A percentile compares a stretch with the other conserved stretches of the same genome.
These are phyloP conservation scores for Dioszegia crocea DNA, from an alignment of 768 basidiomycete species.

Conservation along the genomic window DNA sequence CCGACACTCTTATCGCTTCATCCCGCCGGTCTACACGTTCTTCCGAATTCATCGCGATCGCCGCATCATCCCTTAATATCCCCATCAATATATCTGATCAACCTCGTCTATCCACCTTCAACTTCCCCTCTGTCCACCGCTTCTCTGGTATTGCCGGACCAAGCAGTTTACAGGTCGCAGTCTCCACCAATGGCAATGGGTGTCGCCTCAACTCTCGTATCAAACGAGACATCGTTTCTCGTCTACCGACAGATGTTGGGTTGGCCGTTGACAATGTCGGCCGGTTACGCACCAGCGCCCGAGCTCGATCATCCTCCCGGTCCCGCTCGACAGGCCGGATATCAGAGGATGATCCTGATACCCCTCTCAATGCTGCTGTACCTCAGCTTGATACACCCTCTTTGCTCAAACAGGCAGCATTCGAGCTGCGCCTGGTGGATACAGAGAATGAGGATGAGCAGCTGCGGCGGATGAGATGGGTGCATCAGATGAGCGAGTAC, in stretches of 20 bases:
- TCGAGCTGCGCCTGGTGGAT: constrained; percentile 21
- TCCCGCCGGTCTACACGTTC: constrained; percentile 55
- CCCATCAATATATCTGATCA: constrained; percentile 84
- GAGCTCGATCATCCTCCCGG: constrained; percentile 31
- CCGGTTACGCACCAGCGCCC: constrained; percentile 57
- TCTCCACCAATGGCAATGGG: constrained; percentile 88
- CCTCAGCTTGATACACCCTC: constrained; percentile 46
- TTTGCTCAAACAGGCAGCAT: constrained; percentile 17
- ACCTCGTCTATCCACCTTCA: constrained; percentile 80
- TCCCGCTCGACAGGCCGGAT: neutral
- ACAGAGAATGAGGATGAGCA: constrained; percentile 31
- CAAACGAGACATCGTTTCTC: constrained; percentile 71
- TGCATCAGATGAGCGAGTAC: constrained; percentile 93
- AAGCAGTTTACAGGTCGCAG: constrained; percentile 59
- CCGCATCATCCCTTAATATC: constrained; percentile 61
- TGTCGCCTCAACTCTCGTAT: constrained; percentile 78
- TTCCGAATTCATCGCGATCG: constrained; percentile 58
- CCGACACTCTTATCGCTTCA: constrained; percentile 63
- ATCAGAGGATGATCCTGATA: constrained; percentile 51
- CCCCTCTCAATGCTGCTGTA: constrained; percentile 52
- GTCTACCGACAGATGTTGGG: constrained; percentile 67
- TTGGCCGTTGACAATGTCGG: constrained; percentile 71
- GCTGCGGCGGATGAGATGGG: constrained; percentile 78
- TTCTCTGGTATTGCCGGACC: constrained; percentile 56
- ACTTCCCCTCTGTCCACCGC: constrained; percentile 79